Evolutionary conservation across 305 asterid species (phyloP).

Genomic region (Rubia balearica): DNA sequence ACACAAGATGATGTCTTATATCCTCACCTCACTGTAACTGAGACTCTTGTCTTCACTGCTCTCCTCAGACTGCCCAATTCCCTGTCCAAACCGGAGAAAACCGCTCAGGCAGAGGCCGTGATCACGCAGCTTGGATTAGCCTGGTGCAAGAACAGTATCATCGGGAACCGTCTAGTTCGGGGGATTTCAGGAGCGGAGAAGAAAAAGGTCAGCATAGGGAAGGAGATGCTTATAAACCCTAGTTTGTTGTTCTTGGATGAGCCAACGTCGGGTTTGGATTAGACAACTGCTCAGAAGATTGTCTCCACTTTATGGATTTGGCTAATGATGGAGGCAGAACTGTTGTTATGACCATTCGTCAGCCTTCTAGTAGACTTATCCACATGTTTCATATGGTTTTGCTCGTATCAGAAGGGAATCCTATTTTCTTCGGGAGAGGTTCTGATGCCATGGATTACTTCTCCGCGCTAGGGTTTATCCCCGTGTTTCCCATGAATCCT

Average conservation of each 20-base stretch:
- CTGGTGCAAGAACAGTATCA: slow-evolving; percentile 45
- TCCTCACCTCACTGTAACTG: slow-evolving; percentile 70
- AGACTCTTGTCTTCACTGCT: slow-evolving; percentile 71
- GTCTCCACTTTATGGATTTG: slow-evolving; percentile 51
- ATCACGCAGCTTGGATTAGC: slow-evolving; percentile 51
- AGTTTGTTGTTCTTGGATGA: slow-evolving; percentile 69
- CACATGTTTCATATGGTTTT: slow-evolving; percentile 78
- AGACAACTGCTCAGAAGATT: slow-evolving; percentile 73
- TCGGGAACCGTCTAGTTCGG: slow-evolving; percentile 44
- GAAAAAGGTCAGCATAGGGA: slow-evolving; percentile 82
- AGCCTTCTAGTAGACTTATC: slow-evolving; percentile 76
- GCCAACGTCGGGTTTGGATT: slow-evolving; percentile 86
- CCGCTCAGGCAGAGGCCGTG: slow-evolving; percentile 45
- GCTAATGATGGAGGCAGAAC: slow-evolving; percentile 67
- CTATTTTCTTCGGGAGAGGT: slow-evolving; percentile 67
- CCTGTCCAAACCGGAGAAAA: slow-evolving; percentile 35
- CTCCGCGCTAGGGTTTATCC: slow-evolving; percentile 44
- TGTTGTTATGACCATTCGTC: slow-evolving; percentile 72
- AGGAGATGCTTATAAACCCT: slow-evolving; percentile 83
- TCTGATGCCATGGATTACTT: slow-evolving; percentile 49
- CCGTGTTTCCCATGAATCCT: slow-evolving; percentile 70
- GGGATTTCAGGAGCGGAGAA: slow-evolving; percentile 79
- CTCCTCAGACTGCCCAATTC: slow-evolving; percentile 53
- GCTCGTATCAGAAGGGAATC: slow-evolving; percentile 62
- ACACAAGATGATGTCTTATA: slow-evolving; percentile 71